Conservation (phyloP, 2,329 filamentous ascomycete species). For the Shiraia sp. region DNA sequence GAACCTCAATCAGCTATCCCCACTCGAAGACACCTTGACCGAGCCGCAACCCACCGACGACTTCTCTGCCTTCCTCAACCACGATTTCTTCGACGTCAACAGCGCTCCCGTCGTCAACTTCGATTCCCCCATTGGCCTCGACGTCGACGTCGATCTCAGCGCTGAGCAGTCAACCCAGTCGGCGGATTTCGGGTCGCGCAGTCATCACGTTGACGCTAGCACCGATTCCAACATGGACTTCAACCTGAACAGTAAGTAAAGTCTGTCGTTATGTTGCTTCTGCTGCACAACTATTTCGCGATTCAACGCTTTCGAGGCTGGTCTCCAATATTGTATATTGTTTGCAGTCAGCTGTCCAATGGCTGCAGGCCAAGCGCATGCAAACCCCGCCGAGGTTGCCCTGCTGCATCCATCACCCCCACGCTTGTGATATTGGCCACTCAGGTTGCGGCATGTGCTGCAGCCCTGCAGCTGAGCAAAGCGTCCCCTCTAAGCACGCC, state of each 20-base stretch:
- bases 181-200: conserved; percentile 16
- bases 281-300: conserved; percentile 8
- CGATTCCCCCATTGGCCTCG: conserved; percentile 29
- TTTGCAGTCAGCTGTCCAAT: conserved; percentile 27
- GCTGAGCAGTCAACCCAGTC: conserved; percentile 21
- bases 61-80: conserved; percentile 60
- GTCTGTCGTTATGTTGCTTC: conserved; percentile 9
- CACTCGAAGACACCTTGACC: conserved; percentile 36
- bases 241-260: conserved; percentile 38
- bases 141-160: conserved; percentile 36
- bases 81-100: conserved; percentile 72
- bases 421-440: conserved; percentile 27
- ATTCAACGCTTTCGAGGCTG: conserved; percentile 10
- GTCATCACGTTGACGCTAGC: conserved; percentile 16
- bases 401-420: conserved; percentile 33
- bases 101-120: conserved; percentile 30
- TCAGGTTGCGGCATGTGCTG: conserved; percentile 22
- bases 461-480: conserved; percentile 26
- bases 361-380: conserved; percentile 19
- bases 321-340: conserved; percentile 18
- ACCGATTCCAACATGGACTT: conserved; percentile 40
- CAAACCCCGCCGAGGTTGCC: conserved; percentile 31
- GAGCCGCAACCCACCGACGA: conserved; percentile 44
- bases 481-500: conserved; percentile 41
- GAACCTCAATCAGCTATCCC: conserved; percentile 74